A percentile compares a stretch with the other conserved stretches of the same genome.
Conservation (phyloP, 2,329 filamentous ascomycete genomes). For the Fusarium abutilonis region DNA sequence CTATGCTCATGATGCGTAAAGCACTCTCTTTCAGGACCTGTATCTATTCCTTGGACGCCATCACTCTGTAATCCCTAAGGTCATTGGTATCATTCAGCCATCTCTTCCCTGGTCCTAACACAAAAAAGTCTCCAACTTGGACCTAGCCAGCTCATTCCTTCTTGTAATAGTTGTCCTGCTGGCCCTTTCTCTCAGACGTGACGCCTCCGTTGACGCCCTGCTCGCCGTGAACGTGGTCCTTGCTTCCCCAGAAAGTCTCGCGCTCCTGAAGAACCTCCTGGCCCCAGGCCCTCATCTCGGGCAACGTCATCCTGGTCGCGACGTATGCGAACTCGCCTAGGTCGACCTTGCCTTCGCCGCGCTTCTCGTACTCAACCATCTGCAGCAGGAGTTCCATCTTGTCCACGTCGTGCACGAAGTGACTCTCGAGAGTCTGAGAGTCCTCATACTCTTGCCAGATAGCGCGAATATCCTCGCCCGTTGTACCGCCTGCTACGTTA, state of each 20-base stretch:
- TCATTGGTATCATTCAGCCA: slow-evolving; percentile 31
- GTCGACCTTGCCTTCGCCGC: slow-evolving; percentile 72
- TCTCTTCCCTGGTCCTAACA: background rate
- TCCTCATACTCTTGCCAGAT: slow-evolving; percentile 98
- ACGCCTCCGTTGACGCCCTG: slow-evolving; percentile 54
- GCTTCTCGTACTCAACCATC: slow-evolving; percentile 95
- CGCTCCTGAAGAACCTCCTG: slow-evolving; percentile 80
- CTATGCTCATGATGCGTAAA: slow-evolving; percentile 21
- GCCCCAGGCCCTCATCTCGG: slow-evolving; percentile 84
- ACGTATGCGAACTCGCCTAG: slow-evolving; percentile 89
- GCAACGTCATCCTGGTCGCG: slow-evolving; percentile 73
- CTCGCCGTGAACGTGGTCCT: slow-evolving; percentile 60
- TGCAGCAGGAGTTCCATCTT: slow-evolving; percentile 95
- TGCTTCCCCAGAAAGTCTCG: slow-evolving; percentile 73
- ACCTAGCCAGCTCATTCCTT: slow-evolving; percentile 30
- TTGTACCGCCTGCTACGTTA: slow-evolving; percentile 74
- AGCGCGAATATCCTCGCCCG: slow-evolving; percentile 75
- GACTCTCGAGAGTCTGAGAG: slow-evolving; percentile 80
- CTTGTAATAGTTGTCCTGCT: slow-evolving; percentile 63
- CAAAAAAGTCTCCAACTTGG: background rate
- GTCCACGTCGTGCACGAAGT: slow-evolving; percentile 95
- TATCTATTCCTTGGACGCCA: slow-evolving; percentile 20
- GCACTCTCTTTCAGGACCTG: slow-evolving; percentile 8
- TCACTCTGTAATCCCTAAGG: slow-evolving; percentile 6
- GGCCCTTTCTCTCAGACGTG: slow-evolving; percentile 48